Conservation (phyloP, 352 stramenopile species). For the Globisporangium solare region DNA sequence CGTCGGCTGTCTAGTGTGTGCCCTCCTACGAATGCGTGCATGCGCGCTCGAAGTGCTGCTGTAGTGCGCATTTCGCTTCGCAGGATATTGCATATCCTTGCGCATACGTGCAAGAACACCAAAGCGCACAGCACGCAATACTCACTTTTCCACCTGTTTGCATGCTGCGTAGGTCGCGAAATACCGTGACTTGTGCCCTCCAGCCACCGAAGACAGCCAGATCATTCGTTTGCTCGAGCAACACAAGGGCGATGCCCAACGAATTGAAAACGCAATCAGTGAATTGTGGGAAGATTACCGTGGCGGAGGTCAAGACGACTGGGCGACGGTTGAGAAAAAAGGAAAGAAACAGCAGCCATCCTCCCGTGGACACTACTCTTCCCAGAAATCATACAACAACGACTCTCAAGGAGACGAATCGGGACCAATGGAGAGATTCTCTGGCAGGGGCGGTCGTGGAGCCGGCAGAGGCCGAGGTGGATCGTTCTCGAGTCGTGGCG, state of each 20-base stretch:
- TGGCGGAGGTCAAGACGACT: slow-evolving; percentile 55
- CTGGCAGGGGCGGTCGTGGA: slow-evolving; percentile 27
- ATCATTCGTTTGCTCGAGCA: slow-evolving; percentile 66
- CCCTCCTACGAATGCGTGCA: neutral
- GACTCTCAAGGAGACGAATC: slow-evolving; percentile 27
- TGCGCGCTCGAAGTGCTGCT: neutral
- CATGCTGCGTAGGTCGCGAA: slow-evolving; percentile 46
- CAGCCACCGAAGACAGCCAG: slow-evolving; percentile 69
- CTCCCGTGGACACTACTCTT: slow-evolving; percentile 13
- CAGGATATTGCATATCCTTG: neutral
- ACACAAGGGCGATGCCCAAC: slow-evolving; percentile 66
- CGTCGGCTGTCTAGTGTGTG: slow-evolving; percentile 2
- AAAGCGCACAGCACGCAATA: neutral
- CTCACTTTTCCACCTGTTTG: neutral
- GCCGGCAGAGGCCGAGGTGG: slow-evolving; percentile 48
- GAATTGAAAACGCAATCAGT: slow-evolving; percentile 71
- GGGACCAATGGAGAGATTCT: slow-evolving; percentile 27
- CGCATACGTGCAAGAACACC: neutral
- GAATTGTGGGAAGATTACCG: slow-evolving; percentile 84
- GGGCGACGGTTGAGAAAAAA: slow-evolving; percentile 80
- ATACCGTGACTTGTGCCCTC: slow-evolving; percentile 77
- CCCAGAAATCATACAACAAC: slow-evolving; percentile 36
- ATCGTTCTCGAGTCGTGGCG: slow-evolving; percentile 30
- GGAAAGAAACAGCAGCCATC: slow-evolving; percentile 45
- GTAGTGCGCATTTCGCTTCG: neutral